These are phyloP conservation scores for Metschnikowia colocasiae DNA, from an alignment of 805 yeast genomes.

Conservation along the genomic window DNA sequence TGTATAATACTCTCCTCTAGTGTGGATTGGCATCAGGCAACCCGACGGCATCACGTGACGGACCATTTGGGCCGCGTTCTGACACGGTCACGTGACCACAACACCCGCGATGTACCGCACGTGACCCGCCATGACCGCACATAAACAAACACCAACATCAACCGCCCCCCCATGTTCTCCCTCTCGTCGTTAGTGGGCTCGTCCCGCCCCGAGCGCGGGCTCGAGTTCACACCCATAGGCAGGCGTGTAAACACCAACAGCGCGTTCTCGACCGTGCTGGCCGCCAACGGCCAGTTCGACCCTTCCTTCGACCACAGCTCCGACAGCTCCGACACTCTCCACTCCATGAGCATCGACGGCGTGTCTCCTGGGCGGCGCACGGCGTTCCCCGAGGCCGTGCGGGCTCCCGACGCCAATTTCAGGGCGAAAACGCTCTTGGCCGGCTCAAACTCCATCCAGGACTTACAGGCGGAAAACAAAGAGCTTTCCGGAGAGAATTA, in stretches of 20 bases:
- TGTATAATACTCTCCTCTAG: too few relatives aligned
- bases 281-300: conserved; percentile 5
- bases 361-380: conserved; percentile 1
- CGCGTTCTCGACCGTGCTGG: background rate
- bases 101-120: background rate
- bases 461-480: conserved; percentile 22
- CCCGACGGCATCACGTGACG: too few relatives aligned
- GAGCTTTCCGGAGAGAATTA: conserved; percentile 41
- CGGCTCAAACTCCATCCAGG: conserved; percentile 22
- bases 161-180: conserved; percentile 13
- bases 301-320: conserved; percentile 15
- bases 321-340: conserved; percentile 7
- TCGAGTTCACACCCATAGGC: conserved; percentile 28
- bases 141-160: conserved; percentile 1
- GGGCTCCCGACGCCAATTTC: background rate
- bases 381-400: conserved; percentile 4
- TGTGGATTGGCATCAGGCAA: too few relatives aligned
- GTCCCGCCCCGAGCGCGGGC: conserved; percentile 16
- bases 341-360: background rate
- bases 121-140: background rate
- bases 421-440: conserved; percentile 4
- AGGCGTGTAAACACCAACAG: conserved; percentile 9
- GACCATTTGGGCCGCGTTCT: too few relatives aligned
- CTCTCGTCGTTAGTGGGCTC: conserved; percentile 19
- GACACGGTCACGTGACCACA: background rate